These are phyloP conservation scores for Saccharomycopsis amapae DNA, from an alignment of 805 yeast genomes.

Conservation along the genomic window DNA sequence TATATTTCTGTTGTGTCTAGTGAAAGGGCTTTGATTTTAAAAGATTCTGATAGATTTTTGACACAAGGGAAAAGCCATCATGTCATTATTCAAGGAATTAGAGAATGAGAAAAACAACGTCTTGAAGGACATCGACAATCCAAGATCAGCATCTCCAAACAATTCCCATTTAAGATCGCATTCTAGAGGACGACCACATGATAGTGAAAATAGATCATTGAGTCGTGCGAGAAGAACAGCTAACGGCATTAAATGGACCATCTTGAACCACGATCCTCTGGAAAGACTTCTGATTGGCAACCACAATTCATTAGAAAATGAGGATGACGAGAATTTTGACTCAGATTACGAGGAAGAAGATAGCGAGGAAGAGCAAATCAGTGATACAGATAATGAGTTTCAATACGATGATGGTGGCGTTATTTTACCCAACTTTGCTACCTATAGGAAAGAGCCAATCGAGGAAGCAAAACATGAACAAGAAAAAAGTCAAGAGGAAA, in stretches of 20 bases:
- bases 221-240: slow-evolving; percentile 13
- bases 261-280: slow-evolving; percentile 67
- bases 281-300: slow-evolving; percentile 38
- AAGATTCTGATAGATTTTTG: too few species aligned
- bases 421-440: slow-evolving; percentile 50
- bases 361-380: slow-evolving; percentile 54
- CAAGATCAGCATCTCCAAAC: slow-evolving; percentile 5
- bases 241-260: slow-evolving; percentile 47
- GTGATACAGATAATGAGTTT: slow-evolving; percentile 51
- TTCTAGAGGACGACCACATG: slow-evolving; percentile 9
- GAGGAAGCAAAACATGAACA: neutral
- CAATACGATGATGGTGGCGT: slow-evolving; percentile 51
- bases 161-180: slow-evolving; percentile 6
- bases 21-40: too few species aligned
- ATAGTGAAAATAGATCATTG: slow-evolving; percentile 10
- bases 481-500: neutral
- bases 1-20: too few species aligned
- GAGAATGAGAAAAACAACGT: slow-evolving; percentile 9
- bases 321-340: slow-evolving; percentile 2
- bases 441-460: slow-evolving; percentile 16
- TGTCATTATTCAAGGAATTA: slow-evolving; percentile 3
- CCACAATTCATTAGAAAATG: neutral
- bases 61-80: too few species aligned
- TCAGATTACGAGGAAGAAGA: slow-evolving; percentile 9
- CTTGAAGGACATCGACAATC: neutral